Evolutionary conservation across 495 filamentous ascomycete genomes (phyloP).

Genomic region (Polyplosphaeria fusca): DNA sequence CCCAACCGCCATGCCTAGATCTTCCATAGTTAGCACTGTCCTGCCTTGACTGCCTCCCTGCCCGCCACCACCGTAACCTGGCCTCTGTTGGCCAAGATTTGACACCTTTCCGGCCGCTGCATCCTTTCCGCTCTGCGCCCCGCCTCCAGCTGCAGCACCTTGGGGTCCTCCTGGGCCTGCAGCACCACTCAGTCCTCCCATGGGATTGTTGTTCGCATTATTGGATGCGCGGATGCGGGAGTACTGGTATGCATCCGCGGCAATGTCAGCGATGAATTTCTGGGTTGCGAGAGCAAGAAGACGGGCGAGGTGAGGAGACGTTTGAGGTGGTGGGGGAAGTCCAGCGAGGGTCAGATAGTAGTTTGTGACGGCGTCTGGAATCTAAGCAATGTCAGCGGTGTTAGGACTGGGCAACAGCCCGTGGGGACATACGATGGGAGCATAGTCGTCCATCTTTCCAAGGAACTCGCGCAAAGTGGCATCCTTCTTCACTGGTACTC

Average conservation of each 20-base stretch:
- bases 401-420: neutral
- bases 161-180: slow-evolving; percentile 64
- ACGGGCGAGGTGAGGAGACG: slow-evolving; percentile 81
- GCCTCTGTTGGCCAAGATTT: slow-evolving; percentile 80
- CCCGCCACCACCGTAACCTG: slow-evolving; percentile 90
- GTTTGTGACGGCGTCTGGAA: slow-evolving; percentile 94
- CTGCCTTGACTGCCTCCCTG: slow-evolving; percentile 85
- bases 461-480: slow-evolving; percentile 86
- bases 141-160: slow-evolving; percentile 49
- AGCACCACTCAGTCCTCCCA: slow-evolving; percentile 78
- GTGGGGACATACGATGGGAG: slow-evolving; percentile 73
- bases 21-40: slow-evolving; percentile 97
- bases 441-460: slow-evolving; percentile 96
- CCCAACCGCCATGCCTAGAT: slow-evolving; percentile 92
- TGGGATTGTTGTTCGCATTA: slow-evolving; percentile 76
- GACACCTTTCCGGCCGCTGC: slow-evolving; percentile 47
- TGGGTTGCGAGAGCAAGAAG: slow-evolving; percentile 94
- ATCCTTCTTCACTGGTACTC: slow-evolving; percentile 76
- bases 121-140: slow-evolving; percentile 50
- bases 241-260: slow-evolving; percentile 96
- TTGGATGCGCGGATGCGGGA: slow-evolving; percentile 89
- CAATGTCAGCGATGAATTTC: slow-evolving; percentile 96
- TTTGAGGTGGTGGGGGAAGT: slow-evolving; percentile 81
- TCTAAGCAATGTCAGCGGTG: slow-evolving; percentile 54
- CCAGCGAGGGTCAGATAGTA: slow-evolving; percentile 97